Conservation (phyloP, 139 green algal genomes). For the Coccomyxa sp. region DNA sequence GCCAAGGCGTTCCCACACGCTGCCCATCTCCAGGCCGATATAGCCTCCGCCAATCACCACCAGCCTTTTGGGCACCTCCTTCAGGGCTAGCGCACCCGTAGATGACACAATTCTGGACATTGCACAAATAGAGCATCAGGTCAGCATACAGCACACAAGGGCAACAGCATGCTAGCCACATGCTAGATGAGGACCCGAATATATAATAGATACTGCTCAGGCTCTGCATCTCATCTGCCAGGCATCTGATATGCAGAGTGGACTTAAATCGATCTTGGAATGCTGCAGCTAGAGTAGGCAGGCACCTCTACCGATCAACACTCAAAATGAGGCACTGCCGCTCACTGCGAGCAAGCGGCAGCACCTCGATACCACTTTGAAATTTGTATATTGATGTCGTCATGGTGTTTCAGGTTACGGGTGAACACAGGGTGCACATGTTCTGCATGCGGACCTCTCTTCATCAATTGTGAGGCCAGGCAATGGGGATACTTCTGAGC, state of each 20-base stretch:
- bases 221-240: neutral
- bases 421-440: too few species aligned
- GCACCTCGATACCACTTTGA: neutral
- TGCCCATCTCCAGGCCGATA: constrained; percentile 98
- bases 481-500: constrained; percentile 85
- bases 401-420: too few species aligned
- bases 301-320: too few species aligned
- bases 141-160: neutral
- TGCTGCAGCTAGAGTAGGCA: too few species aligned
- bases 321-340: neutral
- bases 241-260: neutral
- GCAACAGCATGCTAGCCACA: constrained; percentile 70
- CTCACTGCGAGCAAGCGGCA: too few species aligned
- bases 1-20: constrained; percentile 89
- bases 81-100: constrained; percentile 90
- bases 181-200: constrained; percentile 86
- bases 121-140: neutral
- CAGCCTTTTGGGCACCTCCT: constrained; percentile 85
- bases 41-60: constrained; percentile 95
- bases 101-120: constrained; percentile 85
- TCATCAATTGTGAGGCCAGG: constrained; percentile 92
- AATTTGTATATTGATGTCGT: too few species aligned
- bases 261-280: too few species aligned
- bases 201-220: constrained; percentile 26
- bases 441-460: constrained; percentile 49